phyloP scores from a whole-genome alignment of 169 alveolate species.

The Cryptosporidium xiaoi region DNA sequence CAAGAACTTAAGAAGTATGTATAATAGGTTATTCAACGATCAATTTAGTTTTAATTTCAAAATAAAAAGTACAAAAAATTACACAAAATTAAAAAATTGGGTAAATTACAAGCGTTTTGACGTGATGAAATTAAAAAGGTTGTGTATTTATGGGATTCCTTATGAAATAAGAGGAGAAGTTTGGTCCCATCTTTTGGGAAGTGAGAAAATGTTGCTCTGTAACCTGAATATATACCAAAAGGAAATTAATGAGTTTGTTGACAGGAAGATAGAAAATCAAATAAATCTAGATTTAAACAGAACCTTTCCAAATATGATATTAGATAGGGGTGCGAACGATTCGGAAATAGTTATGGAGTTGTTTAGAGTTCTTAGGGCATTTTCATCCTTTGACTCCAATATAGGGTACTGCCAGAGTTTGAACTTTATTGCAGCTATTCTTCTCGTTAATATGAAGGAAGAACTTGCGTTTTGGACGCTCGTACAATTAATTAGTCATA shows the following conservation, averaged over 20 bases:
- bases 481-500: conserved; percentile 31
- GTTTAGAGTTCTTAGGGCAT: conserved; percentile 80
- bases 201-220: conserved; percentile 10
- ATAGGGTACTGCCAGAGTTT: conserved; percentile 86
- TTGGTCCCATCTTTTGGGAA: conserved; percentile 63
- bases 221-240: conserved; percentile 10
- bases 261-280: conserved; percentile 37
- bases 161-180: conserved; percentile 46
- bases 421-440: conserved; percentile 83
- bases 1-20: neutral
- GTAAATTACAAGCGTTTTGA: conserved; percentile 29
- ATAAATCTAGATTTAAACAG: conserved; percentile 50
- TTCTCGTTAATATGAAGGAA: conserved; percentile 84
- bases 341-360: conserved; percentile 22
- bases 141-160: conserved; percentile 56
- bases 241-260: conserved; percentile 6
- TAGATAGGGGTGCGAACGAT: neutral
- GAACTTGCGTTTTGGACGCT: conserved; percentile 82
- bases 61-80: neutral
- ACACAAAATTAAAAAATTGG: conserved; percentile 6
- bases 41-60: neutral
- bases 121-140: conserved; percentile 3
- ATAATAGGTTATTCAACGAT: no score
- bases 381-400: conserved; percentile 78
- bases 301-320: conserved; percentile 43